A percentile compares a stretch with the other conserved stretches of the same genome.
Evolutionary conservation across 495 filamentous ascomycete genomes (phyloP).

Genomic region (Friedmanniomyces endolithicus): DNA sequence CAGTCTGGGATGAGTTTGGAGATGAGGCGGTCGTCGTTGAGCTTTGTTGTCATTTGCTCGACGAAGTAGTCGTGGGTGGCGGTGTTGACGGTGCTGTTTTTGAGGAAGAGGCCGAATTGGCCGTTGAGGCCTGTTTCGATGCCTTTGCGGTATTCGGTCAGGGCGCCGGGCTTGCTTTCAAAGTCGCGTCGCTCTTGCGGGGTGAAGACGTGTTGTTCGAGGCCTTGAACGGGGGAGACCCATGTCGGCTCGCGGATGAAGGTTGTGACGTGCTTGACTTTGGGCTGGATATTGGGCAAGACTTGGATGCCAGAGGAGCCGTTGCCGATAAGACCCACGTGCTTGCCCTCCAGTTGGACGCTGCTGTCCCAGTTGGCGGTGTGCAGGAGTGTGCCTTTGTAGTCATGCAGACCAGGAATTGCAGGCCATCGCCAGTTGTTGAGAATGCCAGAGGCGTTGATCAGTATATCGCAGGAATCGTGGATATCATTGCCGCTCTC

Average conservation of each 20-base stretch:
- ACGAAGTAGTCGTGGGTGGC: conserved; percentile 10
- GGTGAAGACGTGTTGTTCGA: conserved; percentile 30
- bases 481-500: conserved; percentile 2
- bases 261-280: conserved; percentile 15
- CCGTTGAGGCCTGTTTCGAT: conserved; percentile 14
- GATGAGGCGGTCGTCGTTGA: conserved; percentile 20
- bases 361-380: conserved; percentile 21
- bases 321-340: conserved; percentile 25
- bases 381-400: conserved; percentile 22
- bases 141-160: conserved; percentile 13
- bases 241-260: conserved; percentile 15
- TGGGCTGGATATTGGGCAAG: conserved; percentile 16
- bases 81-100: conserved; percentile 8
- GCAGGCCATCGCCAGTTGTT: conserved; percentile 22
- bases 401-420: conserved; percentile 19
- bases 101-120: conserved; percentile 15
- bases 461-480: conserved; percentile 23
- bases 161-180: not conserved
- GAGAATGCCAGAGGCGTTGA: conserved; percentile 28
- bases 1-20: conserved; percentile 25
- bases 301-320: conserved; percentile 23
- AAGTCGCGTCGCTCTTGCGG: conserved; percentile 6
- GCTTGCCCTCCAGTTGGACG: conserved; percentile 19
- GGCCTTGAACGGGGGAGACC: conserved; percentile 27
- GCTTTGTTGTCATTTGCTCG: conserved; percentile 12